These are phyloP conservation scores for Solanum acaule DNA, from an alignment of 257 asterid species.

Conservation along the genomic window DNA sequence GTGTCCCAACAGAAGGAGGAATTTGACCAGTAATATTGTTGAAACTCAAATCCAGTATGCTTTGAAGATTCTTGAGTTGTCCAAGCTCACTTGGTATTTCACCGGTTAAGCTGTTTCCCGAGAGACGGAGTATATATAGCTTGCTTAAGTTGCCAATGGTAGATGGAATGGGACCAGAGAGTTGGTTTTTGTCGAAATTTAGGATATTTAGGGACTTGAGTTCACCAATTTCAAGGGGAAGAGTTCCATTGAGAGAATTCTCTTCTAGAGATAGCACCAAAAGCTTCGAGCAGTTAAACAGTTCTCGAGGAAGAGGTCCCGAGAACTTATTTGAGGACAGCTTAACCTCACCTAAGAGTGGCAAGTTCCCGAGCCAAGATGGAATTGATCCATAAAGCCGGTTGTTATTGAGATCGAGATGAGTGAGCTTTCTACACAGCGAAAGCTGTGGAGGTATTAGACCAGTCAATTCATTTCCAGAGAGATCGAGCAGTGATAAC, in stretches of 20 bases:
- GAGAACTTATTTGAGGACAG: conserved; percentile 55
- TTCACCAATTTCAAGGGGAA: conserved; percentile 51
- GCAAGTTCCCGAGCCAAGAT: conserved; percentile 69
- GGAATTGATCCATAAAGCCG: conserved; percentile 63
- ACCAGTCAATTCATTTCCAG: conserved; percentile 59
- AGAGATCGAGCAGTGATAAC: conserved; percentile 63
- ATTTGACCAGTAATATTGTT: conserved; percentile 59
- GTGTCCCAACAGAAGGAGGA: conserved; percentile 49
- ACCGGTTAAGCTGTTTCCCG: conserved; percentile 60
- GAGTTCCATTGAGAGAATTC: conserved; percentile 58
- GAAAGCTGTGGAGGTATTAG: conserved; percentile 63
- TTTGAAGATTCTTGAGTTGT: conserved; percentile 68
- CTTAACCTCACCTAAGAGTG: conserved; percentile 73
- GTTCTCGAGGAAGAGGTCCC: conserved; percentile 46
- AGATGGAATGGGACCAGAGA: conserved; percentile 70
- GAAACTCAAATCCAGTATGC: conserved; percentile 64
- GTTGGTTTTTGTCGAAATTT: conserved; percentile 47
- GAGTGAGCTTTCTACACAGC: conserved; percentile 51
- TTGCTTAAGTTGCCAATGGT: conserved; percentile 51
- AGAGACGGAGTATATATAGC: conserved; percentile 63
- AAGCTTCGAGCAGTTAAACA: conserved; percentile 66
- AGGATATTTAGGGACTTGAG: conserved; percentile 72
- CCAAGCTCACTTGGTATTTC: conserved; percentile 66
- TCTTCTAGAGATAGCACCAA: conserved; percentile 44
- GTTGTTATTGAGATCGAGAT: conserved; percentile 76